Evolutionary conservation across 345 rosid genomes (phyloP).

Genomic region (Melaleuca quinquenervia): DNA sequence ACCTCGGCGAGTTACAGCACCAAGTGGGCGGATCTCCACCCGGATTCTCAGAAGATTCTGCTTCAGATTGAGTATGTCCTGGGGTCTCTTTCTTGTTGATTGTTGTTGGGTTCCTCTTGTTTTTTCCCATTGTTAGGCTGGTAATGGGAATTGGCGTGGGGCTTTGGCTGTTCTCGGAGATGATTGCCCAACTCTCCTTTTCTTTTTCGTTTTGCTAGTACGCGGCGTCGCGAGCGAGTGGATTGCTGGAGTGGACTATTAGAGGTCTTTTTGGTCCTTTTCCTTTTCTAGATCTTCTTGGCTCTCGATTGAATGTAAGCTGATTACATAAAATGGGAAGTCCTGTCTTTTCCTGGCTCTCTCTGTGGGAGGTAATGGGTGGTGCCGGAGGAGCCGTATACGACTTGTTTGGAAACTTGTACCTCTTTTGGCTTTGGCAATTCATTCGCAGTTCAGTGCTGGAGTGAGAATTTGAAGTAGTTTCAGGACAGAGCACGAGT

Average conservation of each 20-base stretch:
- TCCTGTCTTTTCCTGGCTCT: neutral
- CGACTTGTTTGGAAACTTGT: neutral
- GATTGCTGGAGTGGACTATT: neutral
- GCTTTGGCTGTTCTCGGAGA: neutral
- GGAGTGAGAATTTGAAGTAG: neutral
- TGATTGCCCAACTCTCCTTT: neutral
- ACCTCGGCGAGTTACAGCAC: conserved; percentile 89
- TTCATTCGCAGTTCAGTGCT: neutral
- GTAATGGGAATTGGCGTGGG: neutral
- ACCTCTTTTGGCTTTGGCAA: neutral
- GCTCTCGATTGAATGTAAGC: neutral
- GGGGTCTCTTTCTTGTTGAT: neutral
- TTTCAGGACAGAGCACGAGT: neutral
- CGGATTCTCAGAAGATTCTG: conserved; percentile 76
- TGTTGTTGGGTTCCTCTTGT: neutral
- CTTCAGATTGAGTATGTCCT: conserved; percentile 67
- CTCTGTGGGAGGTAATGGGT: neutral
- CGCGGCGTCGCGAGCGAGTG: neutral
- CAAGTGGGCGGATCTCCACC: conserved; percentile 93
- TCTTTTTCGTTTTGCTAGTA: neutral
- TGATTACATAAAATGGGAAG: neutral
- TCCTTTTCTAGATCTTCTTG: neutral
- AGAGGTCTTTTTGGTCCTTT: neutral
- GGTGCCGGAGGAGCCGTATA: neutral
- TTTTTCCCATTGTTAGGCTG: neutral